Conservation (phyloP, 2,329 filamentous ascomycete species). For the Colletotrichum siamense region DNA sequence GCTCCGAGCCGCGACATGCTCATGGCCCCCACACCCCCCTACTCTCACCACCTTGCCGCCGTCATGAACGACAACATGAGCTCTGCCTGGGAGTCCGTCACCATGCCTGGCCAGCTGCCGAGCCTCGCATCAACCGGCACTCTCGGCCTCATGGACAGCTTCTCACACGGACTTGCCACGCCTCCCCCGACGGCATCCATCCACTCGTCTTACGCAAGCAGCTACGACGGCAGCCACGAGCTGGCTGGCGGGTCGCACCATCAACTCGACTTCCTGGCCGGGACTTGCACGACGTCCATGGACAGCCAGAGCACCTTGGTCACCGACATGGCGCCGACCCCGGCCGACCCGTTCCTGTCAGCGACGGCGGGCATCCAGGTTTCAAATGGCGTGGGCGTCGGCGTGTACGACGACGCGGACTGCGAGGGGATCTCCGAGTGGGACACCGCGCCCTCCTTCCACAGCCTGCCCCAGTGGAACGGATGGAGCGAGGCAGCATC, state of each 20-base stretch:
- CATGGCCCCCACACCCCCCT: constrained; percentile 59
- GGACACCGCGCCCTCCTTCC: constrained; percentile 18
- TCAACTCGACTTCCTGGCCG: constrained; percentile 20
- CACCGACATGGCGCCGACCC: constrained; percentile 14
- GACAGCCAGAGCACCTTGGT: constrained; percentile 23
- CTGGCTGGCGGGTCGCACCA: constrained; percentile 18
- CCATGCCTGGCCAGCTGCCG: constrained; percentile 35
- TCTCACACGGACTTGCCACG: constrained; percentile 58
- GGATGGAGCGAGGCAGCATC: constrained; percentile 17
- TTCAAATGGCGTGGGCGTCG: constrained; percentile 17
- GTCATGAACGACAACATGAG: constrained; percentile 64
- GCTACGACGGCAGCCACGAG: constrained; percentile 43
- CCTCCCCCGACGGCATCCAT: constrained; percentile 61
- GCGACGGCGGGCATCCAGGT: constrained; percentile 24
- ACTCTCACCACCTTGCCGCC: constrained; percentile 52
- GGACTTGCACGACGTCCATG: constrained; percentile 21
- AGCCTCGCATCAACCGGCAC: constrained; percentile 37
- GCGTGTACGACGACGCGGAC: constrained; percentile 22
- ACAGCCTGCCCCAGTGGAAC: constrained; percentile 21
- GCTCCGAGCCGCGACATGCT: constrained; percentile 43
- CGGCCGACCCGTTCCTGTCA: constrained; percentile 21
- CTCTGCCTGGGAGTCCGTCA: constrained; percentile 49
- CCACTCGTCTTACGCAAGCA: constrained; percentile 49
- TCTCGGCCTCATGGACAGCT: constrained; percentile 53
- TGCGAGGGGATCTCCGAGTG: constrained; percentile 15